Evolutionary conservation across 805 yeast genomes (phyloP), one percentile per base, ranked within the genome.

Genomic region (Allodekkera sacchari): DNA sequence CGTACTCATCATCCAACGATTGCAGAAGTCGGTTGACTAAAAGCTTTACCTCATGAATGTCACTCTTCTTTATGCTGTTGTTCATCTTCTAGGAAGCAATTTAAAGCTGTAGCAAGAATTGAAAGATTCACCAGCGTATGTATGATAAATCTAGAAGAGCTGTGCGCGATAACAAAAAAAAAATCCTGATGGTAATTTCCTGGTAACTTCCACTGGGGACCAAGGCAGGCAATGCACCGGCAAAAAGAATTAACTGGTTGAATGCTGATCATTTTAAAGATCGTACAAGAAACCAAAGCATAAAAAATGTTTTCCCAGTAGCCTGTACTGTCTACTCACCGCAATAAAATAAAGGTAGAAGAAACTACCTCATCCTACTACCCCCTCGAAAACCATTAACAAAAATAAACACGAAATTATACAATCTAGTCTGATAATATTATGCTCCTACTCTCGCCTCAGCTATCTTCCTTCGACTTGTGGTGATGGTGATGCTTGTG

Each of bases 1-100:
- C 33, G 22, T 50, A 42, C 30, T 55, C 55, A 25, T 52, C 61
- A 19, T 46, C 49, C 13, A 55, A 26, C 8, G 48, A 50, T 7
- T 50, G 44, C 7, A 54, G 31, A n/a, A 55, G 35, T 14, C 52
- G 32, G 28, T 53, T 48, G 13, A 54, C 30, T n/a, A 55, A 28
- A 7, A 35, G 38, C 25, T 42, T 47, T 43, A 48, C 11, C 21
- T 30, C 33, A 42, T 28, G 10, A 42, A 42, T 6, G 41, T 14
- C n/a, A 40, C 47, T 4, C 42, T 35, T 2, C 31, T 28, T n/a
- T 36, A 32, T 18, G 13, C 13, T 6, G 11, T 25, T 15, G 28
- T 11, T 4, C 12, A 25, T 25, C n/a, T 8, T 25, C 12, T 25
- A 25, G 18, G 28, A 7, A 12, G 18, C 8, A 18, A 18, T 11